Evolutionary conservation across 2,329 filamentous ascomycete genomes (phyloP), one percentile per base, ranked within the genome.

Genomic region (Aspergillus felis): DNA sequence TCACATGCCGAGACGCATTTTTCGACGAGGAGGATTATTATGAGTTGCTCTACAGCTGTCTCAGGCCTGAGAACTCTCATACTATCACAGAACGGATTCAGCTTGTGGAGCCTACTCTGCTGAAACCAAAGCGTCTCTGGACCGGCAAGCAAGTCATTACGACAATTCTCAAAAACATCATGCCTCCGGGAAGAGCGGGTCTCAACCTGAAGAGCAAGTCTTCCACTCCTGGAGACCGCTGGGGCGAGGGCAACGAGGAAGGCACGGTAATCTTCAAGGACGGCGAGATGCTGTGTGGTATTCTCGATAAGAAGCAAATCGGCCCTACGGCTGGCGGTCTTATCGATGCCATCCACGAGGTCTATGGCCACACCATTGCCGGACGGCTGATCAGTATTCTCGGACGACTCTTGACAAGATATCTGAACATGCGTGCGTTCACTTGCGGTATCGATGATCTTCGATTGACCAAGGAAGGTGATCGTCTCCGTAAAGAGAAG

Each of bases 371-470:
- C 57, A 88, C 88, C 17, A 83, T 89, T 61, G 93, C 94, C 22
- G 93, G 94, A 35, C 91, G 91, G 70, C 80, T 96, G 9, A 84
- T 99, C 54, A 95, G 92, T 79, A 89, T 93, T 65, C 82, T 99
- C 55, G 94, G 94, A 54, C 87, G 94, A 56, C 81, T 99, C 27
- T 78, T 99, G 61, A 99, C 94, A 0, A 89, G 92, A 68, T 88
- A 92, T 63, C 82, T 97, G 59, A 90, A 94, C 70, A 96, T 97
- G 87, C 85, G 92, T 53, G 94, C 93, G 1, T 97, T 97, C 73
- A 94, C 91, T 63, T 99, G 94, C 74, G 95, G 95, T 71, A 96
- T 99, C 76, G 93, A 99, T 68, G 95, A 99, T 80, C 81, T 99
- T 57, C 86, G 89, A 57, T 84, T 99, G 53, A 97, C 93, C 0